A percentile compares a stretch with the other conserved stretches of the same genome.
Evolutionary conservation across 1,139 yeast genomes (phyloP).

Genomic region (Taphrina pruni): DNA sequence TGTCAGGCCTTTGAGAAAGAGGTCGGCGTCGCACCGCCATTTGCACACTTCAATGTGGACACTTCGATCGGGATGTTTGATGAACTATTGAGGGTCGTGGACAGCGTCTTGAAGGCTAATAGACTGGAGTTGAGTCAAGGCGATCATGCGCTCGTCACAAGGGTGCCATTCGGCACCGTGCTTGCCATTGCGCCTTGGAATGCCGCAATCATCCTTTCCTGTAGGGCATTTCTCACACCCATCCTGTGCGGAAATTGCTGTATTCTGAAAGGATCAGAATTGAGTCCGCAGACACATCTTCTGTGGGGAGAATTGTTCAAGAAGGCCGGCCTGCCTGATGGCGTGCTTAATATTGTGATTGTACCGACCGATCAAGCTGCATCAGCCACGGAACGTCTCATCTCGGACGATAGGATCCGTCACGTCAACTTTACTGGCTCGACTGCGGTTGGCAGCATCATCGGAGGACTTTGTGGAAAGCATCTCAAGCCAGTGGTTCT

Average conservation of each 20-base stretch:
- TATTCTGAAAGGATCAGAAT: slow-evolving; percentile 69
- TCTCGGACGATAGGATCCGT: slow-evolving; percentile 62
- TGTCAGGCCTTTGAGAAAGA: slow-evolving; percentile 47
- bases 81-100: slow-evolving; percentile 44
- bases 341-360: slow-evolving; percentile 67
- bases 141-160: slow-evolving; percentile 48
- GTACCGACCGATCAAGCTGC: slow-evolving; percentile 66
- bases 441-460: slow-evolving; percentile 67
- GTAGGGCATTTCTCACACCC: slow-evolving; percentile 49
- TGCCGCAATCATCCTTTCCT: slow-evolving; percentile 56
- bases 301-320: slow-evolving; percentile 61
- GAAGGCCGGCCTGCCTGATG: slow-evolving; percentile 75
- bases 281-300: slow-evolving; percentile 68
- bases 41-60: slow-evolving; percentile 55
- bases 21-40: slow-evolving; percentile 55
- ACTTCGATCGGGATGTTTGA: slow-evolving; percentile 49
- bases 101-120: slow-evolving; percentile 44
- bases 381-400: slow-evolving; percentile 56
- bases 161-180: slow-evolving; percentile 59
- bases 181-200: slow-evolving; percentile 61
- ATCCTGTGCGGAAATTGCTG: slow-evolving; percentile 72
- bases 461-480: slow-evolving; percentile 62
- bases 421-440: slow-evolving; percentile 73
- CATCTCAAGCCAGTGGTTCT: slow-evolving; percentile 74
- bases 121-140: slow-evolving; percentile 19